phyloP scores from a whole-genome alignment of 371 early-diverging fungal species.

The Actinomortierella wolfii region DNA sequence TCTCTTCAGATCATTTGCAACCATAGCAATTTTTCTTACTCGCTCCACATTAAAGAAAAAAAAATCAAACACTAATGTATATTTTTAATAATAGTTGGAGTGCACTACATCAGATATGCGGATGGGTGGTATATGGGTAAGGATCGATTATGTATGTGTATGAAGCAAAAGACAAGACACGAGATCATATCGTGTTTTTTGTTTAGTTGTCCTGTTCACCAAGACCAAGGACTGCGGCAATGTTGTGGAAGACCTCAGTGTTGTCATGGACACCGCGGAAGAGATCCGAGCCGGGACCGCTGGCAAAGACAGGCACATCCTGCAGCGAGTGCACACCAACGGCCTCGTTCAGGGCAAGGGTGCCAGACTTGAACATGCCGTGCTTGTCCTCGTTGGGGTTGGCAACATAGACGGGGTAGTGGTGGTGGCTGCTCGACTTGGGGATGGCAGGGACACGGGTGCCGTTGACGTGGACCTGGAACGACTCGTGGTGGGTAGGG shows the following conservation, averaged over 20 bases:
- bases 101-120: too few species aligned
- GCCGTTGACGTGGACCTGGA: slow-evolving; percentile 52
- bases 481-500: slow-evolving; percentile 65
- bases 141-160: too few species aligned
- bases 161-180: too few species aligned
- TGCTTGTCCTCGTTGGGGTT: slow-evolving; percentile 48
- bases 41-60: too few species aligned
- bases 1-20: too few species aligned
- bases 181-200: too few species aligned
- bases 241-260: slow-evolving; percentile 64
- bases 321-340: slow-evolving; percentile 64
- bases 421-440: slow-evolving; percentile 39
- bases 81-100: too few species aligned
- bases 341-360: slow-evolving; percentile 42
- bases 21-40: too few species aligned
- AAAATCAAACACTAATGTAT: too few species aligned
- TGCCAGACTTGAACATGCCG: slow-evolving; percentile 51
- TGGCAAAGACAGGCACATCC: slow-evolving; percentile 63
- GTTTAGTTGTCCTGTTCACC: slow-evolving; percentile 34
- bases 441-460: slow-evolving; percentile 50
- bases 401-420: slow-evolving; percentile 44
- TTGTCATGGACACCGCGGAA: slow-evolving; percentile 64
- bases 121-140: too few species aligned
- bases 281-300: slow-evolving; percentile 57
- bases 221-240: slow-evolving; percentile 53